phyloP scores from a whole-genome alignment of 768 basidiomycete species.

The Agaricus blazei region DNA sequence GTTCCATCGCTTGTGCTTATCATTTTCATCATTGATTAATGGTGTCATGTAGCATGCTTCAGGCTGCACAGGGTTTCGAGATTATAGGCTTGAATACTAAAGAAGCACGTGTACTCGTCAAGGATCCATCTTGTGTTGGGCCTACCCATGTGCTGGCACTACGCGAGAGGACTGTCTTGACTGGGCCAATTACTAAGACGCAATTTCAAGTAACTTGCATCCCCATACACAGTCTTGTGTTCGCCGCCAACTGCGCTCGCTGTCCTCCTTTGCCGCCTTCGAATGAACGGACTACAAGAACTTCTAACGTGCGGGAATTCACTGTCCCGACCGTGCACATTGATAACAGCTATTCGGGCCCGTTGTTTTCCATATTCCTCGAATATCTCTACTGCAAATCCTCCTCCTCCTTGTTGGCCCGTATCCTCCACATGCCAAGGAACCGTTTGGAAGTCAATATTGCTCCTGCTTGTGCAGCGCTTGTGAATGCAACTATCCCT shows the following conservation, averaged over 20 bases:
- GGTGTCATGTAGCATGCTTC: not conserved
- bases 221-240: constrained; percentile 65
- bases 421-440: too few species aligned
- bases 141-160: constrained; percentile 57
- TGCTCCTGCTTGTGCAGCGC: too few species aligned
- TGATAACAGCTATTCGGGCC: constrained; percentile 51
- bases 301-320: constrained; percentile 24
- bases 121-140: constrained; percentile 23
- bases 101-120: constrained; percentile 37
- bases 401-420: too few species aligned
- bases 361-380: constrained; percentile 54
- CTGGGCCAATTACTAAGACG: constrained; percentile 13
- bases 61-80: not conserved
- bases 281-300: constrained; percentile 19
- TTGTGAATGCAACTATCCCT: too few species aligned
- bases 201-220: constrained; percentile 40
- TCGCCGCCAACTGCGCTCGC: constrained; percentile 64
- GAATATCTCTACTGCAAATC: constrained; percentile 63
- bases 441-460: too few species aligned
- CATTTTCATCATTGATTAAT: not conserved
- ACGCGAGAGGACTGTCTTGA: constrained; percentile 13
- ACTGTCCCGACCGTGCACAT: constrained; percentile 60
- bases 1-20: constrained; percentile 8
- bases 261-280: constrained; percentile 50
- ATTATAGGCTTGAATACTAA: constrained; percentile 21